Evolutionary conservation across 768 basidiomycete species (phyloP).

Genomic region (Boletellus sp.): DNA sequence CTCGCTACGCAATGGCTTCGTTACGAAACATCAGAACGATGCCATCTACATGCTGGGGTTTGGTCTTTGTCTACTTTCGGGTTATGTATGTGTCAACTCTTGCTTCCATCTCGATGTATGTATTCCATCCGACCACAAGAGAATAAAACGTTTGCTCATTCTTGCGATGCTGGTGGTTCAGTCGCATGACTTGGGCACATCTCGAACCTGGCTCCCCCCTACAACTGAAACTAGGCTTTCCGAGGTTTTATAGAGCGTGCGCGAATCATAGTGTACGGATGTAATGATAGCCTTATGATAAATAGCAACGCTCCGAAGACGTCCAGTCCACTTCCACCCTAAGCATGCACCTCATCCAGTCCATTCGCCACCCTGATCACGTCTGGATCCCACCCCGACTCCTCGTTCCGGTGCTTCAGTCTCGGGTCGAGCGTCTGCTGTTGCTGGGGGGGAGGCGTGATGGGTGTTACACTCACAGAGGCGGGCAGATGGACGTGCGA

Average conservation of each 20-base stretch:
- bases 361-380: constrained; percentile 12
- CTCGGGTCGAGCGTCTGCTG: constrained; percentile 25
- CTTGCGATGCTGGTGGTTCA: too few relatives aligned
- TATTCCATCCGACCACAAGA: too few relatives aligned
- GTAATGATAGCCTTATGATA: constrained; percentile 22
- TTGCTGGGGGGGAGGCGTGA: constrained; percentile 27
- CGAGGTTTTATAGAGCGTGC: not conserved
- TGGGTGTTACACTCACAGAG: constrained; percentile 30
- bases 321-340: not conserved
- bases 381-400: constrained; percentile 27
- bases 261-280: not conserved
- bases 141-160: too few relatives aligned
- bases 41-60: too few relatives aligned
- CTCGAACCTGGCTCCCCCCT: not conserved
- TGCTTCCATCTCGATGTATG: too few relatives aligned
- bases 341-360: constrained; percentile 18
- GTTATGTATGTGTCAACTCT: too few relatives aligned
- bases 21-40: too few relatives aligned
- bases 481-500: constrained; percentile 23
- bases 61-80: too few relatives aligned
- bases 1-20: too few relatives aligned
- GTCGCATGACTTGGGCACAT: not conserved
- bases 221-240: not conserved
- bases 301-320: not conserved
- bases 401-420: constrained; percentile 30